Evolutionary conservation across 2,329 filamentous ascomycete species (phyloP).

Genomic region (Cladophialophora psammophila): DNA sequence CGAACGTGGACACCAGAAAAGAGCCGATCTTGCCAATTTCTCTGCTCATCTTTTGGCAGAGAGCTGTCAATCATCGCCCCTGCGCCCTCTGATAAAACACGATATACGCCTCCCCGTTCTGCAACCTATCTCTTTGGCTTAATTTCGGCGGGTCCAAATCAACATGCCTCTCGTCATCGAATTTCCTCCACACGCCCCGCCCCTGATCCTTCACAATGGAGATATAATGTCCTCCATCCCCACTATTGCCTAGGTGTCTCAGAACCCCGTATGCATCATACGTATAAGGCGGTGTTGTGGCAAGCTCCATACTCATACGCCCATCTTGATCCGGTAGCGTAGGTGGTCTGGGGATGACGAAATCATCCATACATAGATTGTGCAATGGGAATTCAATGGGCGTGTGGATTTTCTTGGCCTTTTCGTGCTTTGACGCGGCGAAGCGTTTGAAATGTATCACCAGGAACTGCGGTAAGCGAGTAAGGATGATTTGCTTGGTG

Average conservation of each 20-base stretch:
- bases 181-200: conserved; percentile 66
- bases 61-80: conserved; percentile 28
- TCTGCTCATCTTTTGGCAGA: background rate
- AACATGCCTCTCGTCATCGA: conserved; percentile 63
- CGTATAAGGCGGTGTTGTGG: conserved; percentile 63
- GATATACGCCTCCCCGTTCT: conserved; percentile 71
- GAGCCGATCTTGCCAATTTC: background rate
- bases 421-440: conserved; percentile 62
- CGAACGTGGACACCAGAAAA: conserved; percentile 6
- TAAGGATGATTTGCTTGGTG: conserved; percentile 75
- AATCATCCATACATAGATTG: conserved; percentile 69
- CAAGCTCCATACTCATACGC: conserved; percentile 42
- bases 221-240: conserved; percentile 81
- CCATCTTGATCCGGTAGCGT: conserved; percentile 43
- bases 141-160: conserved; percentile 66
- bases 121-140: conserved; percentile 58
- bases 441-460: conserved; percentile 80
- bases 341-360: conserved; percentile 61
- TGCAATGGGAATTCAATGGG: conserved; percentile 79
- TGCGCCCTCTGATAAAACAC: conserved; percentile 66
- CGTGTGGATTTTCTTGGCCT: conserved; percentile 72
- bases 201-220: conserved; percentile 69
- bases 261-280: conserved; percentile 91
- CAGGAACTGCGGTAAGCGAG: conserved; percentile 78
- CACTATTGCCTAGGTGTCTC: conserved; percentile 72